Base-by-base conservation (phyloP, 1,139 yeast species). In the Geotrichum candidum region DNA sequence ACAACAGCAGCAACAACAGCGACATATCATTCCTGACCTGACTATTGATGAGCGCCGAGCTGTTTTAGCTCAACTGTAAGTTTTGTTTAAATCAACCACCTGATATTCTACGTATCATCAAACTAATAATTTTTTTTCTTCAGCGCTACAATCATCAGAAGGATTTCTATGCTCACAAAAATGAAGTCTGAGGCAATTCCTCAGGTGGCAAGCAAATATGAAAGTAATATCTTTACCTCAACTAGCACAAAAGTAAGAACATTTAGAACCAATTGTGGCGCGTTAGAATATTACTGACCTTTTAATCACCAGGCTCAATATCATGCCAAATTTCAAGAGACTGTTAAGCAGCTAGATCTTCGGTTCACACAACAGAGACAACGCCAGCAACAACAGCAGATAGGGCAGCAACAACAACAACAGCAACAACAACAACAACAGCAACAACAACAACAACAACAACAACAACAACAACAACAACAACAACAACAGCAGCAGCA, bases 351-450 rank as follows among this genome's bases (percentile, higher is more conserved):
- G 6, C 51, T 52, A 18, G 52, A 57, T 13, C 45, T 29, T 13
- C 54, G 54, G 46, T 22, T 48, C n/a, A 13, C 27, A 22, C 72
- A 60, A 64, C 71, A 51, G 52, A 68, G 59, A 60, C 68, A 59
- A 57, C 69, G 63, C 59, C 65, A 58, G 31, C 69, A 65, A 54
- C 67, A 64, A 18, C 18, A 18, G 18, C 18, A 18, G 18, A 18
- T 18, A 18, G 18, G 18, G 55, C 67, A 61, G 29, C 63, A 61
- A 38, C 68, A 67, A 51, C 60, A 61, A 22, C 65, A 57, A n/a
- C 67, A 63, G 31, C 64, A 60, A 54, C 68, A 61, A 56, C 56
- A 35, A 23, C 53, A 51, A 11, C 55, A 33, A 7, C 56, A 53
- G 25, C 60, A 58, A 31, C 52, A 48, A 13, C 67, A 64, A 54